Base-by-base conservation (phyloP, 305 asterid species). In the Solanum aculeatissimum region DNA sequence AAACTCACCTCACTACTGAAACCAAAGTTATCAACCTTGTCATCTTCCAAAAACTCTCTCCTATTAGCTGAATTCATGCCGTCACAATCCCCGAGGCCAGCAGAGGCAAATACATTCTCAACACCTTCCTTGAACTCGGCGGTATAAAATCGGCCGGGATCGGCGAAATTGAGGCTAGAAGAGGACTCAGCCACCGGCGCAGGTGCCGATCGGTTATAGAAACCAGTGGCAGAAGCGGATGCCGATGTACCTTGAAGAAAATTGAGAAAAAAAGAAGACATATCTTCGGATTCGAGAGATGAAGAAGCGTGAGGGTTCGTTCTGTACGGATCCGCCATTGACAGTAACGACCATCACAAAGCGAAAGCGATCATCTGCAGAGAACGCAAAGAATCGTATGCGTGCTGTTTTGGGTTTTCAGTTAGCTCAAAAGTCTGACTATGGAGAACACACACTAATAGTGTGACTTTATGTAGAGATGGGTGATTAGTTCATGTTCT, bases 271-370 rank as follows among this genome's bases (percentile, higher is more conserved):
- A 91, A 91, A 27, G 96, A 89, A 62, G 93, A 89, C 95, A 96
- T 92, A 65, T 95, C 99, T 80, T 95, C 99, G 18, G 95, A 90
- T 89, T 95, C 98, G 11, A 82, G 82, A 42, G 83, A 27, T 49
- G 83, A 88, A 19, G 90, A 71, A 60, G 90, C 66, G 13, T 75
- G 88, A 90, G 85, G 88, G 87, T 88, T 89, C 10, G 88, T 84
- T 85, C 90, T 93, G 87, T 89, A 93, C 85, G 88, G 98, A 94
- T 95, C 99, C 95, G 97, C 92, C 99, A 96, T 96, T 88, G 81
- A 35, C 57, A 60, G 32, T 21, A 49, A 83, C 47, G 81, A 83
- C 47, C 85, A 57, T 70, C 15, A 83, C 60, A 32, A 15, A 75
- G 23, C 29, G 45, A 32, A 15, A 75, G 42, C 29, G 27, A 49